Evolutionary conservation across 768 basidiomycete species (phyloP).

Genomic region (Tephrocybe rancida): DNA sequence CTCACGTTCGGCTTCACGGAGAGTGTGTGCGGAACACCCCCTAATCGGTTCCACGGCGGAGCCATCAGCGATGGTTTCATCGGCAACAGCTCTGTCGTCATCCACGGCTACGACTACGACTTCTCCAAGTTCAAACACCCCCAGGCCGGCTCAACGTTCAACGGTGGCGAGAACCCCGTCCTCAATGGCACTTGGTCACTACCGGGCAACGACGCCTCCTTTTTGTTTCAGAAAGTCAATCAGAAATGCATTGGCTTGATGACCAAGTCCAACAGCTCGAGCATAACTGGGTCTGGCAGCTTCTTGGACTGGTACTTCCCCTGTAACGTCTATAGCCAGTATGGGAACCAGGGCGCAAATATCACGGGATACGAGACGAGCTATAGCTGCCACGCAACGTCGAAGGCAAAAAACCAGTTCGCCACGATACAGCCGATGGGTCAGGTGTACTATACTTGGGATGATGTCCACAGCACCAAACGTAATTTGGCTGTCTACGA

Average conservation of each 20-base stretch:
- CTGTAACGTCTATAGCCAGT: constrained; percentile 88
- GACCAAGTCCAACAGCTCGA: constrained; percentile 67
- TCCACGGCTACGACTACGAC: constrained; percentile 94
- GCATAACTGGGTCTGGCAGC: constrained; percentile 64
- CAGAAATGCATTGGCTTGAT: constrained; percentile 80
- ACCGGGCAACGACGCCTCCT: constrained; percentile 88
- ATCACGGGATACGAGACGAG: constrained; percentile 63
- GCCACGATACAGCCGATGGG: constrained; percentile 59
- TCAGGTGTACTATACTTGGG: constrained; percentile 94
- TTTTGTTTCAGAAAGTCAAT: constrained; percentile 94
- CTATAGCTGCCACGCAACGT: constrained; percentile 74
- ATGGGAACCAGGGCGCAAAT: constrained; percentile 62
- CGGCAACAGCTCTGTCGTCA: constrained; percentile 81
- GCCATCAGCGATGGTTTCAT: constrained; percentile 70
- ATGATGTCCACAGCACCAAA: constrained; percentile 65
- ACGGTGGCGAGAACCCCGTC: constrained; percentile 83
- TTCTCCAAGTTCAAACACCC: constrained; percentile 89
- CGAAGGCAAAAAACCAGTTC: constrained; percentile 55
- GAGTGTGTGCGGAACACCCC: constrained; percentile 87
- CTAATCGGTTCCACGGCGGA: constrained; percentile 82
- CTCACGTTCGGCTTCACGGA: constrained; percentile 98
- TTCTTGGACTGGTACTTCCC: constrained; percentile 95
- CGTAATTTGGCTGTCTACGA: constrained; percentile 94
- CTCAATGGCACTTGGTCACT: constrained; percentile 75
- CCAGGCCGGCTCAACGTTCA: constrained; percentile 62